Base-by-base conservation (phyloP, 352 stramenopile genomes). In the Lagenidium giganteum region DNA sequence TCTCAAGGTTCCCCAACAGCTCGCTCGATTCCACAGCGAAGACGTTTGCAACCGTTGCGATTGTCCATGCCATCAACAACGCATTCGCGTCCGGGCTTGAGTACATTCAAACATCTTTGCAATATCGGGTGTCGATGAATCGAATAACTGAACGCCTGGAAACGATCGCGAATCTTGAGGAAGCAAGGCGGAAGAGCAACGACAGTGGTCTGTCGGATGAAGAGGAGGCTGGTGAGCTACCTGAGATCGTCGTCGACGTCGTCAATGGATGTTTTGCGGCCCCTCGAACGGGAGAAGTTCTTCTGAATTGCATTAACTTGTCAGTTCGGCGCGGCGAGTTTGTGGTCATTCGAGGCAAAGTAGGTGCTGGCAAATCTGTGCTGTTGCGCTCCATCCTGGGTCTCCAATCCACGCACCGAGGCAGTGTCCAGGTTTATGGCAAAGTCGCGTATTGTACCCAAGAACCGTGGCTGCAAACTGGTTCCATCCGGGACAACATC, bases 401-500 rank as follows among this genome's bases (percentile, higher is more conserved):
- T 1, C 41, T 83, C 22, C 54, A 82, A 11, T 60, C 70, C 8
- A 69, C 64, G 30, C 42, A 62, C 16, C 50, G 57, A 18, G 75
- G 75, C 12, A 50, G 57, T 3, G 57, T 68, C 42, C 56, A 50
- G 16, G 42, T 90, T 3, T 33, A 60, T 8, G 61, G 65, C 28
- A 63, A 50, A 14, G 40, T 87, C 8, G 73, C 71, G 7, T 97
- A 96, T 57, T 96, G 79, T 47, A 74, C 90, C 5, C 95, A 98
- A 63, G 78, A 83, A 14, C 78, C 95, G 22, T 98, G 96, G 76
- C 96, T 99, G 42, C 84, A 98, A 59, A 98, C 98, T 52, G 89
- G 88, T 23, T 97, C 83, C 17, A 67, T 99, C 3, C 76, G 83
- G n/a, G 87, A 98, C 20, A 99, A 99, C 63, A 96, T 99, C 47